These are phyloP conservation scores for Phylloporus arenicola DNA, from an alignment of 768 basidiomycete genomes.

Conservation along the genomic window DNA sequence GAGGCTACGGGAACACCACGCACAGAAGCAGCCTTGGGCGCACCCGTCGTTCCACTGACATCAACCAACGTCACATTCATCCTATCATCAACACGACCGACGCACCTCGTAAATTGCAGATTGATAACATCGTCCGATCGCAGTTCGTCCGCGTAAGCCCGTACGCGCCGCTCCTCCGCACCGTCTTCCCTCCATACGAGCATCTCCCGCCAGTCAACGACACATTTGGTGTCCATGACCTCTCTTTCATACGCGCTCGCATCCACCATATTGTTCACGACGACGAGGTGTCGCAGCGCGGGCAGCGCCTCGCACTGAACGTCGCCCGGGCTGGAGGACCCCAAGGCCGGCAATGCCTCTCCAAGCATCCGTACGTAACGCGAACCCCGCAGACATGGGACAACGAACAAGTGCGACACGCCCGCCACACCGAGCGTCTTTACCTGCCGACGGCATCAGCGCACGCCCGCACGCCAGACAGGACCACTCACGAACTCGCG, in stretches of 20 bases:
- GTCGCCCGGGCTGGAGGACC: slow-evolving; percentile 43
- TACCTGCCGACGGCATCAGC: slow-evolving; percentile 37
- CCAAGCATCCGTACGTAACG: slow-evolving; percentile 57
- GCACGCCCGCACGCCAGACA: background rate
- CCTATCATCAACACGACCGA: background rate
- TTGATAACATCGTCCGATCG: slow-evolving; percentile 70
- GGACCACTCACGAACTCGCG: slow-evolving; percentile 53
- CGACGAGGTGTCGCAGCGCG: slow-evolving; percentile 53
- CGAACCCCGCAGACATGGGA: slow-evolving; percentile 63
- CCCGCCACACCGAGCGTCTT: slow-evolving; percentile 57
- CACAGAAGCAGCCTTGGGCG: slow-evolving; percentile 81
- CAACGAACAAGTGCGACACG: slow-evolving; percentile 65
- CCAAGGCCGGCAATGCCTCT: slow-evolving; percentile 52
- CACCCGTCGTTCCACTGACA: slow-evolving; percentile 70
- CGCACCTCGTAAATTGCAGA: slow-evolving; percentile 78
- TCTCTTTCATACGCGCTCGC: slow-evolving; percentile 36
- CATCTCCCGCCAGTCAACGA: slow-evolving; percentile 67
- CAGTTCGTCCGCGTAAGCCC: slow-evolving; percentile 37
- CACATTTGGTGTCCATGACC: slow-evolving; percentile 40
- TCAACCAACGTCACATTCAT: background rate
- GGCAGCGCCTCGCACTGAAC: slow-evolving; percentile 59
- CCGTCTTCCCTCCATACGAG: slow-evolving; percentile 61
- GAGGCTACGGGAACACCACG: slow-evolving; percentile 11
- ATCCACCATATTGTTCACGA: slow-evolving; percentile 57
- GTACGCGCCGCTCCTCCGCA: slow-evolving; percentile 38